phyloP scores from a whole-genome alignment of 495 filamentous ascomycete species.

The Aspergillus hancockii region DNA sequence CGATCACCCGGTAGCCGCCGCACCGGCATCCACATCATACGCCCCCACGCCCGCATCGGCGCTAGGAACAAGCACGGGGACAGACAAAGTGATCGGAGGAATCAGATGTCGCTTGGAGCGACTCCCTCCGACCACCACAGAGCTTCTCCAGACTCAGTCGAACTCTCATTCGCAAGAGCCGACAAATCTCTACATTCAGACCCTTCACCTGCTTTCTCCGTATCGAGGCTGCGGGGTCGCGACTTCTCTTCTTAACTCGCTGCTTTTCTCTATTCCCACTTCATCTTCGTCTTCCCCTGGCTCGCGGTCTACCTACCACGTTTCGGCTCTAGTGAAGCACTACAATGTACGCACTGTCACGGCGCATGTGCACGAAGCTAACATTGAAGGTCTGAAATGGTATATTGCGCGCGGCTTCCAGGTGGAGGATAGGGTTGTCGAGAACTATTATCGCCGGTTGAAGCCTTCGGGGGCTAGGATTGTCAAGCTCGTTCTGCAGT shows the following conservation, averaged over 20 bases:
- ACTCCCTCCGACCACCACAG: slow-evolving; percentile 23
- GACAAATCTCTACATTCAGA: slow-evolving; percentile 80
- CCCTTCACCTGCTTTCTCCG: slow-evolving; percentile 77
- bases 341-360: slow-evolving; percentile 59
- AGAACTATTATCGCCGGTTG: slow-evolving; percentile 83
- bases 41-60: slow-evolving; percentile 5
- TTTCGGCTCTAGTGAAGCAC: slow-evolving; percentile 51
- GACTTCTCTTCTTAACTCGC: slow-evolving; percentile 63
- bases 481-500: slow-evolving; percentile 54
- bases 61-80: slow-evolving; percentile 25
- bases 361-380: slow-evolving; percentile 94
- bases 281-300: slow-evolving; percentile 26
- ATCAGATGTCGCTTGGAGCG: slow-evolving; percentile 80
- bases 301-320: slow-evolving; percentile 22
- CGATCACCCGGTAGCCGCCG: slow-evolving; percentile 44
- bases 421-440: slow-evolving; percentile 54
- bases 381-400: slow-evolving; percentile 84
- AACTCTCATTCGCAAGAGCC: slow-evolving; percentile 34
- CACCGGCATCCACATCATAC: slow-evolving; percentile 25
- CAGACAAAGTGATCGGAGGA: slow-evolving; percentile 71
- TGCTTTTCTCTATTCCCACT: slow-evolving; percentile 49
- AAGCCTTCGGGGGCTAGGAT: slow-evolving; percentile 79
- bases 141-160: slow-evolving; percentile 19
- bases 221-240: slow-evolving; percentile 82
- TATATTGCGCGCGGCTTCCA: slow-evolving; percentile 80